Percentiles rank a stretch among this genome's conserved stretches.
Evolutionary conservation across 305 asterid species (phyloP).

Genomic region (Fraxinus nigra): DNA sequence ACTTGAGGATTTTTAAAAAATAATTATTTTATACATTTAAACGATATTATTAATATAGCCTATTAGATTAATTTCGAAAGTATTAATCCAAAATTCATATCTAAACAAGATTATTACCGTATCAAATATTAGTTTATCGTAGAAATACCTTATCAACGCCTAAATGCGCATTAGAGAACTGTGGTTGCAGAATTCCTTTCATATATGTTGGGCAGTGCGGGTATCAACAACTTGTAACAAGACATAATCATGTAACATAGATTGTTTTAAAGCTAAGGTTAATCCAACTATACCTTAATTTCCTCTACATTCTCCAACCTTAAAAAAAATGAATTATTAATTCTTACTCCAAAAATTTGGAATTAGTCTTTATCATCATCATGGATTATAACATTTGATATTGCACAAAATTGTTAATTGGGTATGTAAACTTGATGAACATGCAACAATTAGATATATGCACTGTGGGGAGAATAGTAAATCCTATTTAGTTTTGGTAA

Average conservation of each 20-base stretch:
- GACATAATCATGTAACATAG: conserved; percentile 2
- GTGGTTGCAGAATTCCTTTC: background rate
- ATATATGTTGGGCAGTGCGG: background rate
- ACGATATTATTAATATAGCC: background rate
- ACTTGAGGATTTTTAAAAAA: background rate
- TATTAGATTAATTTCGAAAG: background rate
- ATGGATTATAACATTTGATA: background rate
- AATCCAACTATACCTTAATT: conserved; percentile 16
- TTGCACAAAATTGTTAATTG: background rate
- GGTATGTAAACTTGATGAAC: background rate
- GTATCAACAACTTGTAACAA: background rate
- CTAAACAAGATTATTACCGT: background rate
- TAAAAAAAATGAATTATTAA: background rate
- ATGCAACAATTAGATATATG: background rate
- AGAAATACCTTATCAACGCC: background rate
- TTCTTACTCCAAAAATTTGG: background rate
- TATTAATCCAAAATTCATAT: no score
- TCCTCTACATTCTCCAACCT: background rate
- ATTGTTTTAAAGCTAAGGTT: background rate
- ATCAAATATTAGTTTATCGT: background rate
- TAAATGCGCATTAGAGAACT: background rate
- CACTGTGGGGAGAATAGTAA: background rate
- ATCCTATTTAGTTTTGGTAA: background rate
- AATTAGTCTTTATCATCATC: background rate
- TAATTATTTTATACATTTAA: no score